Base-by-base conservation (phyloP, 805 yeast genomes). In the Saccharomycopsis selenospora region DNA sequence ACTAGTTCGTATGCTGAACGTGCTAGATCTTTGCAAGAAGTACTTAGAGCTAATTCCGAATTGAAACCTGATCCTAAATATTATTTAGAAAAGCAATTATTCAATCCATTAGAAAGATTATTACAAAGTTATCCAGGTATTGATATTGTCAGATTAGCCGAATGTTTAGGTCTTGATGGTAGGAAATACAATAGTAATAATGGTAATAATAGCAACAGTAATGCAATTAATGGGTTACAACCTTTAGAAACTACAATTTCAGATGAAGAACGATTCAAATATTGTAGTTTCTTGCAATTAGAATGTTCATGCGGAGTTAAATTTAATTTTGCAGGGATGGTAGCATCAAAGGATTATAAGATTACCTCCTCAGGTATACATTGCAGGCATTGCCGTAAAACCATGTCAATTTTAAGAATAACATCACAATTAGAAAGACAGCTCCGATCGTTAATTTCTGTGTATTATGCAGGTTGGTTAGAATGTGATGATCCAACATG, bases 101-200 rank as follows among this genome's bases (percentile, higher is more conserved):
- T 85, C 58, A 89, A 95, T 2, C 97, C 97, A 3, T 80, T 93
- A 7, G 95, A 87, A 61, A 79, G 99, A 66, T 70, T 93, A 46
- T 69, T 91, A 38, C 95, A 83, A 56, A 77, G 83, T 53, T 80
- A 93, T 47, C 95, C 88, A 55, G 96, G 98, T 38, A 75, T 85
- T 54, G 97, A 91, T 60, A 72, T 80, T 58, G 78, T 80, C 43
- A 75, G 93, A 56, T 71, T 93, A 36, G 95, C 96, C 3, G 72
- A 74, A 42, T 72, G 82, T 2, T 70, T 93, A 30, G 95, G 95
- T 0, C 70, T 93, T 36, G 96, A 90, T 58, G 70, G 85, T 45
- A 73, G 72, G 47, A 76, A 76, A 56, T 85, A 77, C 57, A 71
- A 75, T 30, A 64, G 65, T 56, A 63, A 75, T 60, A 53, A 48